phyloP scores from a whole-genome alignment of 257 asterid species.

The Solanum appendiculatum region DNA sequence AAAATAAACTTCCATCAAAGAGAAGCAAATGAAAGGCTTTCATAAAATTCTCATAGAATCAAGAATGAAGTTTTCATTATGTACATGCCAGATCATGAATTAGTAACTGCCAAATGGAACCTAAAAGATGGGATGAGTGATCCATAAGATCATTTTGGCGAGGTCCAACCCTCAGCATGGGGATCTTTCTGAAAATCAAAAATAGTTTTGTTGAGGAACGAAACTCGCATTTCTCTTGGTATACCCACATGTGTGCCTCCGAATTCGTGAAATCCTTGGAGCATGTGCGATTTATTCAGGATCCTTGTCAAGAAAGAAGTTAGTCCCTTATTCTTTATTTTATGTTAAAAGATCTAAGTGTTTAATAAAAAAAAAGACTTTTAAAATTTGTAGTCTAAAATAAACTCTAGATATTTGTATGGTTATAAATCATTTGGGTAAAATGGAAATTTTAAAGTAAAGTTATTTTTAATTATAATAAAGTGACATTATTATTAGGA shows the following conservation, averaged over 20 bases:
- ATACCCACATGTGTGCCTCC: neutral
- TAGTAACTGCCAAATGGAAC: neutral
- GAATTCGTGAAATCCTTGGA: neutral
- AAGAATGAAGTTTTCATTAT: accelerated
- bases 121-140: neutral
- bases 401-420: too few relatives aligned
- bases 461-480: too few relatives aligned
- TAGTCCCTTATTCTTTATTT: neutral
- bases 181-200: neutral
- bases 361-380: too few relatives aligned
- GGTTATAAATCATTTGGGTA: neutral
- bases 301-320: neutral
- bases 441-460: too few relatives aligned
- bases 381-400: too few relatives aligned
- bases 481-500: too few relatives aligned
- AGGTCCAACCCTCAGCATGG: neutral
- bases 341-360: neutral
- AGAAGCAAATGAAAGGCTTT: neutral
- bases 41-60: too few relatives aligned
- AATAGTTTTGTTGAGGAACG: too few relatives aligned
- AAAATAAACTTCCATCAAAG: neutral
- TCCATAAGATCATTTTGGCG: too few relatives aligned
- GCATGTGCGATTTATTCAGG: neutral
- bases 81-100: neutral
- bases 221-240: too few relatives aligned